A percentile compares a stretch with the other conserved stretches of the same genome.
Conservation (phyloP, 1,139 yeast genomes). For the Geotrichum aggregatum region DNA sequence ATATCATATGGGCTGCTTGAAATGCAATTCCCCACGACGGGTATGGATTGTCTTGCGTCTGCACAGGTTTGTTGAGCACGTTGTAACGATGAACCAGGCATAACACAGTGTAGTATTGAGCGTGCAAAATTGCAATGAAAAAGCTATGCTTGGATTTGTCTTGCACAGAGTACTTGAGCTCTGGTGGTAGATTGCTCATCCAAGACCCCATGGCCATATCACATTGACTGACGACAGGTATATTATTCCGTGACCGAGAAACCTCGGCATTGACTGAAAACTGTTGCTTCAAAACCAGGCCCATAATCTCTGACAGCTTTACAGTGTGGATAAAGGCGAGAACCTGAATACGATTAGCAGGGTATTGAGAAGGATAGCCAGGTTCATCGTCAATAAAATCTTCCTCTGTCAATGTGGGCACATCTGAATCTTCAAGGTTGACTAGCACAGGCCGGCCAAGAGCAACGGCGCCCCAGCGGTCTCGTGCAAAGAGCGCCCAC, state of each 20-base stretch:
- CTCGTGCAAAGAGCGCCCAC: constrained; percentile 78
- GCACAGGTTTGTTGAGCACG: constrained; percentile 41
- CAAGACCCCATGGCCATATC: constrained; percentile 78
- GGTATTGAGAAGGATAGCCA: constrained; percentile 45
- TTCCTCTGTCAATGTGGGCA: constrained; percentile 61
- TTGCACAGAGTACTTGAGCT: constrained; percentile 58
- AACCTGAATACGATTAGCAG: constrained; percentile 49
- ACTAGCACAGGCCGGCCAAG: constrained; percentile 71
- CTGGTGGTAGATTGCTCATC: constrained; percentile 66
- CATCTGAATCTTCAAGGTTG: constrained; percentile 72
- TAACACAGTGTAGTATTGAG: constrained; percentile 69
- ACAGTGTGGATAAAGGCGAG: constrained; percentile 60
- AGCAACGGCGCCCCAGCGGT: constrained; percentile 67
- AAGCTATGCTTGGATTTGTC: constrained; percentile 52
- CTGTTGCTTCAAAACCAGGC: constrained; percentile 66
- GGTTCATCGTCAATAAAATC: constrained; percentile 63
- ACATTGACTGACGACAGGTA: constrained; percentile 62
- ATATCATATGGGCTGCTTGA: constrained; percentile 79
- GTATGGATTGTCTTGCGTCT: constrained; percentile 48
- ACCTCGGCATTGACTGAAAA: constrained; percentile 66
- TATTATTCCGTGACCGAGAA: constrained; percentile 45
- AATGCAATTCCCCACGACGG: constrained; percentile 84
- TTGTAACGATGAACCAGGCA: constrained; percentile 71
- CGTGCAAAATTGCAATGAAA: constrained; percentile 58
- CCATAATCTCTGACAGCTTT: constrained; percentile 69